Evolutionary conservation across 2,329 filamentous ascomycete species (phyloP), one percentile per base, ranked within the genome.

Genomic region (Pyrenophora tritici-repentis): DNA sequence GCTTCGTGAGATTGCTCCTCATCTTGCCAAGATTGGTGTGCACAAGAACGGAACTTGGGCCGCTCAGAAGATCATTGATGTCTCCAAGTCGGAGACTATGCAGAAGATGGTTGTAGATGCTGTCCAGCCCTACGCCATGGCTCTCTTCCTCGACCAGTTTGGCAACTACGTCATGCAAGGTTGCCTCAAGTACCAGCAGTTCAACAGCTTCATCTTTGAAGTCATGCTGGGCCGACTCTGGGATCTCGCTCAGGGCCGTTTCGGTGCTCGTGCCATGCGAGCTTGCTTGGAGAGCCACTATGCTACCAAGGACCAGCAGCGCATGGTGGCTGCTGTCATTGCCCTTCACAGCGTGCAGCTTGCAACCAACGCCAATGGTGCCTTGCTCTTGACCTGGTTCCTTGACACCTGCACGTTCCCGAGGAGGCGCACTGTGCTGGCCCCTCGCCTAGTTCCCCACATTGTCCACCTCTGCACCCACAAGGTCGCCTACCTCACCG

Each of bases 1-100:
- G 94, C 80, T 99, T 50, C 76, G 79, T 12, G 86, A 92, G 68
- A 96, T 99, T 65, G 86, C 89, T 2, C 92, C 93, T 50, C 92
- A 97, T 70, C 83, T 97, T 71, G 91, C 93, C 20, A 92, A 97
- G 75, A 97, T 97, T 75, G 94, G 94, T 65, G 87, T 97, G 6
- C 94, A 99, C 82, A 99, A 99, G 83, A 99, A 99, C 67, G 94
- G 94, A 56, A 99, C 94, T 1, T 99, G 94, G 94, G 94, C 94
- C 47, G 94, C 94, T 1, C 94, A 99, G 76, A 99, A 97, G 82
- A 97, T 99, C 67, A 97, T 99, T 62, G 93, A 97, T 67, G 91
- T 96, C 6, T 93, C 91, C 73, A 91, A 94, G 76, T 91, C 89
- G 1, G 86, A 88, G 5, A 78, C 80, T 34, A 92, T 97, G 76